phyloP scores from a whole-genome alignment of 169 alveolate species.

The Cystoisospora suis region DNA sequence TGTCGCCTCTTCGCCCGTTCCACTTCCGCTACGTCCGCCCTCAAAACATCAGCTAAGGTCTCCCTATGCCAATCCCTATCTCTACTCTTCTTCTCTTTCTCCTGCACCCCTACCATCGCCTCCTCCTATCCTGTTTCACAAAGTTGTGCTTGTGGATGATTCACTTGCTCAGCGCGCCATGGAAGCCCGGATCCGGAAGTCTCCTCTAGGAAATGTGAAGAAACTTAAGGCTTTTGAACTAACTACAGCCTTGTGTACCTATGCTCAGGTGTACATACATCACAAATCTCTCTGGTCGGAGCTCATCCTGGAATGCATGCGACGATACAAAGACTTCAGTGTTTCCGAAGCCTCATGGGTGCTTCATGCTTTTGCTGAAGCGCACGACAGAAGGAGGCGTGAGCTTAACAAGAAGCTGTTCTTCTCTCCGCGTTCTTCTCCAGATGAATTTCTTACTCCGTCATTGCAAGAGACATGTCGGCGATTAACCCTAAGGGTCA shows the following conservation, averaged over 20 bases:
- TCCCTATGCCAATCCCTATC: not conserved
- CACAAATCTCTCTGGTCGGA: slow-evolving; percentile 28
- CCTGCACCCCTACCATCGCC: slow-evolving; percentile 26
- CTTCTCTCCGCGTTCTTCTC: not conserved
- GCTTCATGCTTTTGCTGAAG: slow-evolving; percentile 21
- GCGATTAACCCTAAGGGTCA: not conserved
- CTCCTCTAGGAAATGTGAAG: slow-evolving; percentile 14
- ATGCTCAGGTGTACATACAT: slow-evolving; percentile 27
- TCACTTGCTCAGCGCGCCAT: not conserved
- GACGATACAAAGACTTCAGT: slow-evolving; percentile 4
- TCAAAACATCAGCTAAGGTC: not conserved
- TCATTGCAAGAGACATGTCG: too few relatives aligned
- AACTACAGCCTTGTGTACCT: not conserved
- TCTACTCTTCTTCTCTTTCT: not conserved
- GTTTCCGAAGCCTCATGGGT: slow-evolving; percentile 9
- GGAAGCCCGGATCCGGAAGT: not conserved
- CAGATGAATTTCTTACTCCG: too few relatives aligned
- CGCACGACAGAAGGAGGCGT: not conserved
- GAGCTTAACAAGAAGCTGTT: not conserved
- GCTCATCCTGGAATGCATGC: not conserved
- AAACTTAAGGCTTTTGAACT: slow-evolving; percentile 22
- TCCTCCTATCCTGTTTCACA: not conserved
- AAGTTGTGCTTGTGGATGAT: not conserved
- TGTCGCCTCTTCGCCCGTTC: not conserved
- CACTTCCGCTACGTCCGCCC: slow-evolving; percentile 12